phyloP scores from a whole-genome alignment of 2,329 filamentous ascomycete genomes.

The Fusarium zealandicum region DNA sequence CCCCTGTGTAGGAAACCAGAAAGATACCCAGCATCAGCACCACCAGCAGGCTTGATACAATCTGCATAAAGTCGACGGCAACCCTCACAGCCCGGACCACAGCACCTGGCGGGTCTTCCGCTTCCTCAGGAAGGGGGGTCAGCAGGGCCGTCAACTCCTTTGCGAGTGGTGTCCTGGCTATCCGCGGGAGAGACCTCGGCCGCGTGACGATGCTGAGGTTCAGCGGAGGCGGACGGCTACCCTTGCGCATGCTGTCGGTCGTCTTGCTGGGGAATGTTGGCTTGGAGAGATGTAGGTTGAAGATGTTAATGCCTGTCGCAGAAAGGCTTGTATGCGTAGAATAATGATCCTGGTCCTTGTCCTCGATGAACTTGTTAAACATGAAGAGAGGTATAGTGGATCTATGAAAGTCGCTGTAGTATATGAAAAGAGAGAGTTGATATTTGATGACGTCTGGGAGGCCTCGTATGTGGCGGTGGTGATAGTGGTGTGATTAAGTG shows the following conservation, averaged over 20 bases:
- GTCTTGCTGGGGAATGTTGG: background rate
- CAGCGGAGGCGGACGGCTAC: conserved; percentile 44
- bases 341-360: conserved; percentile 25
- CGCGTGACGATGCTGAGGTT: conserved; percentile 43
- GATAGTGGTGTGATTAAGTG: background rate
- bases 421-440: background rate
- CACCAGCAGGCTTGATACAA: conserved; percentile 43
- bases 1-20: conserved; percentile 38
- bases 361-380: conserved; percentile 23
- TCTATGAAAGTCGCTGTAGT: background rate
- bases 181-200: conserved; percentile 33
- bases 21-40: conserved; percentile 46
- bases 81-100: conserved; percentile 41
- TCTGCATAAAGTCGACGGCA: conserved; percentile 43
- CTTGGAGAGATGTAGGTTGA: conserved; percentile 11
- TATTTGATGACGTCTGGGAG: conserved; percentile 1
- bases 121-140: conserved; percentile 37
- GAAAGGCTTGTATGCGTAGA: conserved; percentile 17
- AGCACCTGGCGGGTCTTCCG: conserved; percentile 34
- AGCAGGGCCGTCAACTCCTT: conserved; percentile 37
- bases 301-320: conserved; percentile 25
- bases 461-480: conserved; percentile 13
- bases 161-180: conserved; percentile 34
- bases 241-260: conserved; percentile 40
- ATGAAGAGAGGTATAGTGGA: conserved; percentile 23